Conservation (phyloP, 2,329 filamentous ascomycete genomes). For the Penicillium verrucosum region DNA sequence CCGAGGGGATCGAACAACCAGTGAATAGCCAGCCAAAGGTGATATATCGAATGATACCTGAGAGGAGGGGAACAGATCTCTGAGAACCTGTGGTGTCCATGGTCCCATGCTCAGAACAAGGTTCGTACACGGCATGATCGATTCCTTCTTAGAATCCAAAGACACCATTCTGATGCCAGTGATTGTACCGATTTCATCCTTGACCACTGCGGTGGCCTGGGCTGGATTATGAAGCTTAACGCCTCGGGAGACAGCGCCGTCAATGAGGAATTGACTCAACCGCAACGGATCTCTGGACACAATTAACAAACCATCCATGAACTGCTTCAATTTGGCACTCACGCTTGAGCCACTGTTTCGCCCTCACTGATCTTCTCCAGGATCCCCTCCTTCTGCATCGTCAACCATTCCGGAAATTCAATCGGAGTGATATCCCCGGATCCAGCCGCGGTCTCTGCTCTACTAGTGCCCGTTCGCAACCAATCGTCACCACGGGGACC, state of each 20-base stretch:
- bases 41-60: constrained; percentile 54
- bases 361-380: constrained; percentile 62
- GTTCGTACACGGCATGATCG: constrained; percentile 57
- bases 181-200: constrained; percentile 51
- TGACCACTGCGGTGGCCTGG: constrained; percentile 51
- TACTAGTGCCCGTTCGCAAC: constrained; percentile 62
- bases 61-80: constrained; percentile 60
- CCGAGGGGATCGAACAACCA: constrained; percentile 62
- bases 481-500: constrained; percentile 59
- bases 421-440: constrained; percentile 35
- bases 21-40: constrained; percentile 67
- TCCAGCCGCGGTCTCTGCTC: constrained; percentile 52
- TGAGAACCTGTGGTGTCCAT: constrained; percentile 68
- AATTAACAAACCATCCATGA: not conserved
- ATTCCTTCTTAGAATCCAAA: constrained; percentile 27
- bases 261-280: constrained; percentile 64
- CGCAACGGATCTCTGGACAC: constrained; percentile 59
- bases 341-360: constrained; percentile 64
- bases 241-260: constrained; percentile 55
- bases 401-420: constrained; percentile 58
- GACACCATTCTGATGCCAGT: constrained; percentile 52
- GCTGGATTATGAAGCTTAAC: constrained; percentile 66
- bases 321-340: constrained; percentile 27
- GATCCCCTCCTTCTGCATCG: constrained; percentile 51
- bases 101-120: constrained; percentile 67